Base-by-base conservation (phyloP, 495 filamentous ascomycete species). In the Talaromyces proteolyticus region DNA sequence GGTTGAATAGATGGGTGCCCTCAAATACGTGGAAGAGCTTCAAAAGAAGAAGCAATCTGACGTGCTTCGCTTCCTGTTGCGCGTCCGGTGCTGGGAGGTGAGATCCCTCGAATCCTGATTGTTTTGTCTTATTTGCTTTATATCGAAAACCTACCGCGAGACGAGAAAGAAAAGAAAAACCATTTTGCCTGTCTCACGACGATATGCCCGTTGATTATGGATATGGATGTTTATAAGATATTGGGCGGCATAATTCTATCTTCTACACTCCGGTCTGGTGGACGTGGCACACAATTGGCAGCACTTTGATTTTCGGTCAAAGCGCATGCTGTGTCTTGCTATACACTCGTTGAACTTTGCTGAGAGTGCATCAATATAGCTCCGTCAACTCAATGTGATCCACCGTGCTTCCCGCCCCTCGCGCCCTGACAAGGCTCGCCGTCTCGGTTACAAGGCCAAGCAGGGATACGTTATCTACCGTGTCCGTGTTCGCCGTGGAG, bases 1-100 rank as follows among this genome's bases (percentile, higher is more conserved):
- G n/a, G 42, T 19, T 44, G 10, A 42, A 42, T 53, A 84, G 76
- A 91, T 93, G 89, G 89, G 89, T 79, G 89, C 89, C 76, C 86
- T 93, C 73, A 96, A 96, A 78, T 96, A 96, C 79, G 88, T 97
- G 75, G 93, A 97, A 81, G 93, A 98, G 82, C 85, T 98, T 72
- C 88, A 94, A 69, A 97, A 97, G 88, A 95, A 95, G 88, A 98
- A 98, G 88, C 93, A 98, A 82, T 94, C 88, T 67, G 93, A 98
- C 76, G 87, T 97, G 59, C 85, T 96, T 75, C 92, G 91, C 79
- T 98, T 98, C 84, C 84, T 98, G 75, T 88, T 95, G 69, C 91
- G 93, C 70, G 94, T 98, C 68, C 91, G 93, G 78, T 97, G 94
- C 89, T 98, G 93, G 93, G 93, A 98, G 88, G 93, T 97, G 85